Base-by-base conservation (phyloP, 1,284 basidiomycete species). In the Pterula multifida region DNA sequence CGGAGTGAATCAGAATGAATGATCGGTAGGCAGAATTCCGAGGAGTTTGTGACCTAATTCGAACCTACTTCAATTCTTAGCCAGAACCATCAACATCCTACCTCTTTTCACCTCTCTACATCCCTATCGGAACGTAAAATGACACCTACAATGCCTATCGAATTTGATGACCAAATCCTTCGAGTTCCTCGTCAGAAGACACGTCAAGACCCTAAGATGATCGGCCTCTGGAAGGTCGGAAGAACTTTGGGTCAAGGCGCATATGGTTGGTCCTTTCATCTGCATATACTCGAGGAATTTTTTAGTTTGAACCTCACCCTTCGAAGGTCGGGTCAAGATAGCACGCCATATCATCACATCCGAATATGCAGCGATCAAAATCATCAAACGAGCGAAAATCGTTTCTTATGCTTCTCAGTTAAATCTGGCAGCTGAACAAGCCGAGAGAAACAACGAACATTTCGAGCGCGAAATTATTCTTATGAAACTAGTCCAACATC, bases 401-500 rank as follows among this genome's bases (percentile, higher is more conserved):
- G 69, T 85, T 54, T 67, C 90, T 48, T 73, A 72, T 50, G 86
- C 87, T 48, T 73, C 80, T 21, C 75, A 83, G 63, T 61, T 61
- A 48, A 86, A 85, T 50, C 70, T 90, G 57, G 77, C 85, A 12
- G 77, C 73, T 22, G 82, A 81, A 57, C 79, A 81, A 54, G 71
- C 76, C 3, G 81, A 81, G 54, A 78, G 76, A 54, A 76, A 76
- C 54, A 75, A 88, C 53, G 77, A 90, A 45, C 84, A 85, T 45
- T 85, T 98, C 56, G 93, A 98, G 66, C 81, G 94, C 55, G 96
- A 99, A 68, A 98, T 98, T 54, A 92, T 98, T 58, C 90, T 98
- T 65, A 98, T 99, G 95, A 98, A 98, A 66, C 83, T 98, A 54
- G 89, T 98, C 60, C 89, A 96, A 59, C 95, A 99, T 63, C 94